Conservation (phyloP, 2,329 filamentous ascomycete species). For the Cercospora beticola region DNA sequence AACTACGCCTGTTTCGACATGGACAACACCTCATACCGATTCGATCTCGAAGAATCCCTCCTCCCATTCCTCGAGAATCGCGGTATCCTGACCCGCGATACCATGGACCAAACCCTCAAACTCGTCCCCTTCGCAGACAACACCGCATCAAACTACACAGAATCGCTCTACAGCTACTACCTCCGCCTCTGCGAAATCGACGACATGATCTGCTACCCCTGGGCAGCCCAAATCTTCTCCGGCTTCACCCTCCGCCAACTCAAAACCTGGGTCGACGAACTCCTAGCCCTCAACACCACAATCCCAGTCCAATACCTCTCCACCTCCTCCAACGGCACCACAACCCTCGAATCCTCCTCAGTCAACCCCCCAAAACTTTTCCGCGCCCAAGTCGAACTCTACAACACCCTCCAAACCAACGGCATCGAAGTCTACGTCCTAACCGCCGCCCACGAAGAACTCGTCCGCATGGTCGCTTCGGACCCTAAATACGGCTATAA, state of each 20-base stretch:
- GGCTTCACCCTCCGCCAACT: slow-evolving; percentile 48
- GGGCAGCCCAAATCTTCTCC: slow-evolving; percentile 45
- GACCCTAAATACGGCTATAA: slow-evolving; percentile 51
- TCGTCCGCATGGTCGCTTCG: slow-evolving; percentile 49
- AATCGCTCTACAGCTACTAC: slow-evolving; percentile 51
- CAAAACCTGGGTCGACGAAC: slow-evolving; percentile 50
- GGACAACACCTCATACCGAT: slow-evolving; percentile 49
- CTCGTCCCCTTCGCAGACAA: slow-evolving; percentile 47
- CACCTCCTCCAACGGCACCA: slow-evolving; percentile 38
- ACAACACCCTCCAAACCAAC: slow-evolving; percentile 46
- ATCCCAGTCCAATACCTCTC: slow-evolving; percentile 39
- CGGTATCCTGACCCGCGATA: slow-evolving; percentile 45
- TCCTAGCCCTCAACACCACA: slow-evolving; percentile 46
- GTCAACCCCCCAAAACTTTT: slow-evolving; percentile 43
- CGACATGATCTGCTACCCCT: slow-evolving; percentile 47
- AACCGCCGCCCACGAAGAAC: slow-evolving; percentile 46
- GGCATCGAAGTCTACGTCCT: slow-evolving; percentile 49
- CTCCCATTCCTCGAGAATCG: slow-evolving; percentile 47
- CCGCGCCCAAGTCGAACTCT: slow-evolving; percentile 46
- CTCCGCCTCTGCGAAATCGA: slow-evolving; percentile 47
- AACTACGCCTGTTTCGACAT: slow-evolving; percentile 40
- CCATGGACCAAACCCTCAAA: slow-evolving; percentile 44
- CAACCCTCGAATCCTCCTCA: slow-evolving; percentile 24
- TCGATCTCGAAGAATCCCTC: slow-evolving; percentile 48
- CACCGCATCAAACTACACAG: slow-evolving; percentile 37